These are phyloP conservation scores for Citeromyces siamensis DNA, from an alignment of 1,139 yeast genomes.

Conservation along the genomic window DNA sequence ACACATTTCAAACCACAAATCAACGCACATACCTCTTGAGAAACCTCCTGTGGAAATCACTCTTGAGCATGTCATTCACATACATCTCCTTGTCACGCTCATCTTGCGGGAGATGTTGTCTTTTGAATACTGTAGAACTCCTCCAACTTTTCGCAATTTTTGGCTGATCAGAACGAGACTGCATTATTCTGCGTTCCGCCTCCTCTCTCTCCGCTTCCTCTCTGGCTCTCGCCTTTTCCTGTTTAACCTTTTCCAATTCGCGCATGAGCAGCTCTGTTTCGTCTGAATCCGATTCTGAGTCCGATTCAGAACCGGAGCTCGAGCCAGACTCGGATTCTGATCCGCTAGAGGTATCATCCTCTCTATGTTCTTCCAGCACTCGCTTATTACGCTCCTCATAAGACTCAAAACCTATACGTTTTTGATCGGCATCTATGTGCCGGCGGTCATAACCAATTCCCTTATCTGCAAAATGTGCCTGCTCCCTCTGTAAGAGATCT, in stretches of 20 bases:
- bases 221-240: constrained; percentile 18
- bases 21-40: constrained; percentile 50
- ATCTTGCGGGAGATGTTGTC: constrained; percentile 18
- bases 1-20: constrained; percentile 4
- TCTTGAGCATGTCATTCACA: constrained; percentile 54
- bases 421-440: neutral
- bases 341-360: constrained; percentile 3
- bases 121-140: constrained; percentile 32
- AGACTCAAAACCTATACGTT: neutral
- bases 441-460: neutral
- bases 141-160: constrained; percentile 40
- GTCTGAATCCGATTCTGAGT: constrained; percentile 15
- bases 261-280: constrained; percentile 22
- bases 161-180: constrained; percentile 8
- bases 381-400: constrained; percentile 3
- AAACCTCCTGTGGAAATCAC: constrained; percentile 63
- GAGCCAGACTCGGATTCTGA: constrained; percentile 3
- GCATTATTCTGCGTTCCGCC: constrained; percentile 7
- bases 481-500: constrained; percentile 13
- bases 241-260: constrained; percentile 28
- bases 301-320: constrained; percentile 1
- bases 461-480: neutral
- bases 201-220: constrained; percentile 16
- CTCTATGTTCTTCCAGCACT: neutral
- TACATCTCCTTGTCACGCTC: constrained; percentile 20